Conservation (phyloP, 2,329 filamentous ascomycete species). For the Aciculosporium take region DNA sequence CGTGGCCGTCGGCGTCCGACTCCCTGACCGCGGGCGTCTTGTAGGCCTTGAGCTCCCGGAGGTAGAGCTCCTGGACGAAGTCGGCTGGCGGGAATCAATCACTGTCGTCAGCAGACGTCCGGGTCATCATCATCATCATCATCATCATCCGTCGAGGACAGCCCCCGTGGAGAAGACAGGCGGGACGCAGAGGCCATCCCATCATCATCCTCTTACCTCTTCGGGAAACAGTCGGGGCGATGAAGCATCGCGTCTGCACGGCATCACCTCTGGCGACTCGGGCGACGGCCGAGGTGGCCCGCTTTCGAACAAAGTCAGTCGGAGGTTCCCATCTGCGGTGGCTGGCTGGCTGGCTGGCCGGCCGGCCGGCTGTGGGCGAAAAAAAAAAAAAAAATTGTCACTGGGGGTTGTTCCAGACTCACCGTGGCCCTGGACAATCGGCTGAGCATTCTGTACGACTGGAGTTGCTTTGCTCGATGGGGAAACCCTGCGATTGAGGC, state of each 20-base stretch:
- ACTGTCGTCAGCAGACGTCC: not conserved
- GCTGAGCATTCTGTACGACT: conserved; percentile 38
- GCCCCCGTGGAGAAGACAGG: not conserved
- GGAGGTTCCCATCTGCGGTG: not conserved
- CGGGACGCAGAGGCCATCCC: not conserved
- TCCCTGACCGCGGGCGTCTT: conserved; percentile 75
- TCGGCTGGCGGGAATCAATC: conserved; percentile 56
- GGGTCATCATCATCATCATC: too few relatives aligned
- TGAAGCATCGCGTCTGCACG: conserved; percentile 40
- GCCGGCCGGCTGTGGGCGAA: too few relatives aligned
- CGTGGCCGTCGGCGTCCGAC: conserved; percentile 75
- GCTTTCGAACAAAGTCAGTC: conserved; percentile 22
- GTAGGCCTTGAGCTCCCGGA: conserved; percentile 91
- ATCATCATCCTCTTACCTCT: conserved; percentile 37
- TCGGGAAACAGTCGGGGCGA: conserved; percentile 45
- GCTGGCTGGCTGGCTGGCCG: too few relatives aligned
- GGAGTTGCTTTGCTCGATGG: conserved; percentile 37
- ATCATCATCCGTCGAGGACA: too few relatives aligned
- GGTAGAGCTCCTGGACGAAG: conserved; percentile 93
- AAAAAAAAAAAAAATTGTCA: not conserved
- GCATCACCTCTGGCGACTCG: conserved; percentile 26
- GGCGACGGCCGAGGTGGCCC: conserved; percentile 36
- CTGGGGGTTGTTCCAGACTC: conserved; percentile 19
- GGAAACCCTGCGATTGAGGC: conserved; percentile 18
- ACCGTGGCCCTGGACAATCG: conserved; percentile 43